Percentiles rank a stretch among this genome's conserved stretches.
Conservation (phyloP, 305 asterid species). For the Solanum aculeatissimum region DNA sequence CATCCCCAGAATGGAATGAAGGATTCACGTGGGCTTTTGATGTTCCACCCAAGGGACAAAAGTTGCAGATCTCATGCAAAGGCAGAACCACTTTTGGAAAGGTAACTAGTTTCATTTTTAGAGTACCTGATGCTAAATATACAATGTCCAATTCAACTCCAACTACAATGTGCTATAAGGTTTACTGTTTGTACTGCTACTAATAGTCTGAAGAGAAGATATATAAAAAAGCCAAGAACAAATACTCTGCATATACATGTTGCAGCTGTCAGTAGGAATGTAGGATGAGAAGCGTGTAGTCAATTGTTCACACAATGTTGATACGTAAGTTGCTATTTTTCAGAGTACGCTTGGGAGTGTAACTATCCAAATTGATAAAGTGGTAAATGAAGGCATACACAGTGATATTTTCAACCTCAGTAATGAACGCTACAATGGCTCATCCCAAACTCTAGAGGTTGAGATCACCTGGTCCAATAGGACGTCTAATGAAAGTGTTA, state of each 20-base stretch:
- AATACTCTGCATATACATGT: background rate
- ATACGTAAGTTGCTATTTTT: background rate
- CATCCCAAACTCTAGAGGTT: constrained; percentile 55
- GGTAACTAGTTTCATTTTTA: constrained; percentile 25
- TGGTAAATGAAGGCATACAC: constrained; percentile 69
- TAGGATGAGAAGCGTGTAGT: background rate
- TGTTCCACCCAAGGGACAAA: constrained; percentile 96
- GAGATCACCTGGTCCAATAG: constrained; percentile 71
- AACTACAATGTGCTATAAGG: background rate
- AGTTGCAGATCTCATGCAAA: constrained; percentile 96
- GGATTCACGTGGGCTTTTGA: constrained; percentile 91
- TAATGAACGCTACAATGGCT: constrained; percentile 30
- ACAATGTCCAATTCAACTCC: background rate
- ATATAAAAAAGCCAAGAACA: background rate
- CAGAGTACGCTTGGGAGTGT: constrained; percentile 93
- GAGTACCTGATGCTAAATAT: background rate
- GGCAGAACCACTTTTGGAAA: constrained; percentile 97
- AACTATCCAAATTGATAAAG: constrained; percentile 86
- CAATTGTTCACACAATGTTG: background rate
- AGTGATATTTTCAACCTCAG: constrained; percentile 50
- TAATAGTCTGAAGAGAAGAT: background rate
- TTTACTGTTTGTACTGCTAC: background rate
- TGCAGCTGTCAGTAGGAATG: background rate
- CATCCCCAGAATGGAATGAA: constrained; percentile 84
- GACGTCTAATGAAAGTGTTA: constrained; percentile 19